Evolutionary conservation across 2,329 filamentous ascomycete species (phyloP), one percentile per base, ranked within the genome.

Genomic region (Aureobasidium vineae): DNA sequence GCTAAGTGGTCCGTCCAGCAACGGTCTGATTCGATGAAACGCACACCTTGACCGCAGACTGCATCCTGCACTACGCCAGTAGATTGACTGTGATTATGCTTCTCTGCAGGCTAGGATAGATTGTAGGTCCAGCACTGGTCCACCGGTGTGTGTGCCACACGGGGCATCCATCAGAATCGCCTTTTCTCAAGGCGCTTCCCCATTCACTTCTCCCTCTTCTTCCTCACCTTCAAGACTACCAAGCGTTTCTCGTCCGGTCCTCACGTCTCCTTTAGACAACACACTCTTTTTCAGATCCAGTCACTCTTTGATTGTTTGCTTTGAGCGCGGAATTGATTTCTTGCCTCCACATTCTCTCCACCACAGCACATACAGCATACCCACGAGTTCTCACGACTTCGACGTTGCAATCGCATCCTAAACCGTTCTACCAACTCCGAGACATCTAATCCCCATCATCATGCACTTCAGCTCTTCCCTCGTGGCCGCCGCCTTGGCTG

Each of bases 261-360:
- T 68, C 69, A 70, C 73, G 71, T 75, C 71, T 72, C 59, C 19
- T 56, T 70, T 52, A 73, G 73, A 71, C 73, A 71, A 68, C 68
- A 67, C 73, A 72, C 70, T 75, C 73, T 69, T 75, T 75, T 69
- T 67, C 70, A 71, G 68, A 21, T 65, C 68, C 69, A 70, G 69
- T 74, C 73, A 73, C 72, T 75, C 73, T 66, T 74, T 75, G 70
- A 69, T 66, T 47, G 33, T 40, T 56, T 67, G 52, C 41, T 47
- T 65, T 40, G 63, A 60, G 54, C 66, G 66, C 67, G 57, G 67
- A 68, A 68, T 68, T 68, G 67, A 68, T 66, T 68, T 68, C 67
- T 59, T 63, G 64, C 67, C 64, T 66, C 53, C 59, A 64, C 67
- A 68, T 66, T 68, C 68, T 63, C 40, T 67, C 56, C 53, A 63